Evolutionary conservation across 345 rosid species (phyloP).

Genomic region (Citrus australasica): DNA sequence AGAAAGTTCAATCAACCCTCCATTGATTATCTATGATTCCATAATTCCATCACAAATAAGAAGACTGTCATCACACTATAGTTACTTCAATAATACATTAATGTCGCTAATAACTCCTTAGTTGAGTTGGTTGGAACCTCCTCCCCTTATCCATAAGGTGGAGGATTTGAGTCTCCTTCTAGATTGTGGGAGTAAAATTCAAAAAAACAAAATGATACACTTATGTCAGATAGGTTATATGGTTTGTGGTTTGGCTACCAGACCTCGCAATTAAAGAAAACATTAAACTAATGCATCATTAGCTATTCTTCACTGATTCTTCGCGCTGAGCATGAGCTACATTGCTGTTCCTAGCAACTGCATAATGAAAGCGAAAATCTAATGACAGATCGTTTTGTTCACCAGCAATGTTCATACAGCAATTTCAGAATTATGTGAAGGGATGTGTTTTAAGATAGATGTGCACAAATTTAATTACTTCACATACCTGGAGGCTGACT

Average conservation of each 20-base stretch:
- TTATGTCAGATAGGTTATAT: background rate
- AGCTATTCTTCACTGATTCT: background rate
- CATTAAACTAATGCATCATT: background rate
- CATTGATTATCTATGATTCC: background rate
- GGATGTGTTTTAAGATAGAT: background rate
- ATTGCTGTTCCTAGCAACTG: background rate
- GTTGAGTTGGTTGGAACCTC: too few species aligned
- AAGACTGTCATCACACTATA: background rate
- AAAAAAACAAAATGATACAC: too few species aligned
- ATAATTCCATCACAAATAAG: background rate
- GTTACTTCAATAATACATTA: background rate
- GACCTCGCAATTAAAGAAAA: background rate
- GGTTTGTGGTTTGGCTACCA: background rate
- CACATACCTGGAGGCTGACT: slow-evolving; percentile 52
- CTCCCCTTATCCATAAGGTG: too few species aligned
- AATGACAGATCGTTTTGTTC: background rate
- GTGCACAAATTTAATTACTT: background rate
- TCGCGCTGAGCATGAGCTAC: background rate
- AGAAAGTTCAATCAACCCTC: slow-evolving; percentile 25
- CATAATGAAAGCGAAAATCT: background rate
- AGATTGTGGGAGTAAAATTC: too few species aligned
- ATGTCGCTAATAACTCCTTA: too few species aligned
- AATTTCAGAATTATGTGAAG: background rate
- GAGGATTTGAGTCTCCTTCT: too few species aligned
- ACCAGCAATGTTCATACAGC: background rate